Conservation (phyloP, 2,329 filamentous ascomycete species). For the Alternaria tenuissima region DNA sequence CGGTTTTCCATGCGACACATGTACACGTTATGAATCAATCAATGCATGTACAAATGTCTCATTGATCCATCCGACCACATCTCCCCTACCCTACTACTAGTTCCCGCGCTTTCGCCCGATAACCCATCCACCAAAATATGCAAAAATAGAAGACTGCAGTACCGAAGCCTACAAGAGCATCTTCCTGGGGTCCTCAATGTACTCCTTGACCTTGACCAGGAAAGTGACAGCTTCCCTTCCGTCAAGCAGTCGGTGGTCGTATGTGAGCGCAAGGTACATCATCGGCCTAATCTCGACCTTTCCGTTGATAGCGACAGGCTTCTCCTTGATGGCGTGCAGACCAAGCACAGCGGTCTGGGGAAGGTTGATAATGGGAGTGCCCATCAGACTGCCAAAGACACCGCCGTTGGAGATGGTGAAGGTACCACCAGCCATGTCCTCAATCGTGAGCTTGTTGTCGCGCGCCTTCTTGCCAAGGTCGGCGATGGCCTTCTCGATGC, state of each 20-base stretch:
- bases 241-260: constrained; percentile 95
- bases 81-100: not conserved
- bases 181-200: constrained; percentile 91
- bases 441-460: constrained; percentile 95
- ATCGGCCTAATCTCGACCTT: constrained; percentile 96
- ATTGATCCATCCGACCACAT: not conserved
- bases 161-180: constrained; percentile 71
- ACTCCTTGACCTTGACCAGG: constrained; percentile 96
- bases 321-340: constrained; percentile 96
- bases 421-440: constrained; percentile 98
- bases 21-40: not conserved
- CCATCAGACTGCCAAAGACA: constrained; percentile 96
- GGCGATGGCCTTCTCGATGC: constrained; percentile 89
- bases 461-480: constrained; percentile 97
- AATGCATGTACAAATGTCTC: constrained; percentile 12
- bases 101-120: not conserved
- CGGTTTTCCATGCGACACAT: not conserved
- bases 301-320: constrained; percentile 86
- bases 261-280: constrained; percentile 99
- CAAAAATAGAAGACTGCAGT: not conserved
- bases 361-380: constrained; percentile 97
- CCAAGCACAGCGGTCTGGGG: constrained; percentile 91
- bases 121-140: not conserved
- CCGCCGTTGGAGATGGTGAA: constrained; percentile 98
- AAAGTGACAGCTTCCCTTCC: constrained; percentile 96